These are phyloP conservation scores for Rhynchosporium graminicola DNA, from an alignment of 2,329 filamentous ascomycete species.

Conservation along the genomic window DNA sequence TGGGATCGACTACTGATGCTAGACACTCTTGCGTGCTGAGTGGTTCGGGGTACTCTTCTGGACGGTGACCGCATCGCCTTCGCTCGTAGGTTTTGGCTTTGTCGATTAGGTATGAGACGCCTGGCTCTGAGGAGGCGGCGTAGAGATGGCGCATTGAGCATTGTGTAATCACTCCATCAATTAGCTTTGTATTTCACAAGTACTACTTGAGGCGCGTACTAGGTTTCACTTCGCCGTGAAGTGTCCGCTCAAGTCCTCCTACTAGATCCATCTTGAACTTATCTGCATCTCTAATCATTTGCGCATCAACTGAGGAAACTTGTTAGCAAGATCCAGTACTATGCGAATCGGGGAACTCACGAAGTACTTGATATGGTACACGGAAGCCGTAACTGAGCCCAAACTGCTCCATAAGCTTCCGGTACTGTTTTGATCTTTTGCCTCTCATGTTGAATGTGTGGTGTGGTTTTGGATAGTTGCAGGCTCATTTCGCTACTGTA, in stretches of 20 bases:
- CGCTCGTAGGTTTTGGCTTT: constrained; percentile 75
- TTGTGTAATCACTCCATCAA: constrained; percentile 68
- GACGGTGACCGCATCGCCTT: constrained; percentile 76
- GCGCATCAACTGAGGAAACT: constrained; percentile 67
- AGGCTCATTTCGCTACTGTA: background rate
- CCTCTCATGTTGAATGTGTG: constrained; percentile 57
- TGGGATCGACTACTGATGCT: constrained; percentile 75
- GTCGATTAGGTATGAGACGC: constrained; percentile 59
- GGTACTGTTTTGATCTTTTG: constrained; percentile 72
- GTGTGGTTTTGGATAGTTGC: background rate
- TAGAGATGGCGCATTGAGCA: constrained; percentile 82
- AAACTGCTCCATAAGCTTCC: constrained; percentile 94
- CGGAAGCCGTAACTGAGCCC: constrained; percentile 85
- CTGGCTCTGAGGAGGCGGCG: constrained; percentile 56
- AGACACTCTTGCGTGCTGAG: constrained; percentile 71
- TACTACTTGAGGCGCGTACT: constrained; percentile 49
- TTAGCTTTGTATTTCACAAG: constrained; percentile 10
- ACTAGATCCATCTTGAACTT: constrained; percentile 89
- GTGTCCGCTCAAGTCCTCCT: constrained; percentile 73
- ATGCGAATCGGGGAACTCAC: constrained; percentile 45
- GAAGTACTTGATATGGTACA: constrained; percentile 88
- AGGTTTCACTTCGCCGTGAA: constrained; percentile 84
- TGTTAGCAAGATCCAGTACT: constrained; percentile 20
- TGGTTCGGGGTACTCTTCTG: constrained; percentile 69
- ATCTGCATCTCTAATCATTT: constrained; percentile 79